These are phyloP conservation scores for Beauveria bassiana DNA, from an alignment of 2,329 filamentous ascomycete species.

Conservation along the genomic window DNA sequence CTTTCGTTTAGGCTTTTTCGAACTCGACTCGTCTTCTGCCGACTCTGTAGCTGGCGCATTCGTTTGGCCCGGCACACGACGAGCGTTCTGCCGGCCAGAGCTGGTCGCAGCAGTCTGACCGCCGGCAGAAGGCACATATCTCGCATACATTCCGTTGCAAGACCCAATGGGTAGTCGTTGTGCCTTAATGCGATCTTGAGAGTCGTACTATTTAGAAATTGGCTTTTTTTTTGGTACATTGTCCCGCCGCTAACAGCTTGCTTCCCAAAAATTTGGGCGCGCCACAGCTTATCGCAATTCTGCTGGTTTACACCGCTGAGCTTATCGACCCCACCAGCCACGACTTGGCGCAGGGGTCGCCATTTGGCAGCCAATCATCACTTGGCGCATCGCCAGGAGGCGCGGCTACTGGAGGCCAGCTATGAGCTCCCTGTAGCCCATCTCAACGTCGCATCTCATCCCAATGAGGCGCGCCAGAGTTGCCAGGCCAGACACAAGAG, in stretches of 20 bases:
- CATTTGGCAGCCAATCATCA: background rate
- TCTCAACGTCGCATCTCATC: background rate
- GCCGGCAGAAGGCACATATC: conserved; percentile 33
- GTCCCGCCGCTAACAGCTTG: conserved; percentile 2
- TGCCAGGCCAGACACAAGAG: background rate
- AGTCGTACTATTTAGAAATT: background rate
- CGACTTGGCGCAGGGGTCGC: background rate
- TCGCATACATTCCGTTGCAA: conserved; percentile 30
- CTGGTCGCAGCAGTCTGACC: conserved; percentile 13
- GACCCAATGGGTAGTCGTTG: conserved; percentile 13
- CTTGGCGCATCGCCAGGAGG: background rate
- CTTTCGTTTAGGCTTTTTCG: conserved; percentile 27
- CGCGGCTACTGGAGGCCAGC: background rate
- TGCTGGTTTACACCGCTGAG: conserved; percentile 29
- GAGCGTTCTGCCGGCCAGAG: conserved; percentile 25
- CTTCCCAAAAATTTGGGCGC: conserved; percentile 28
- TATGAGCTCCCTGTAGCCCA: background rate
- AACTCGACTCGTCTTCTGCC: conserved; percentile 22
- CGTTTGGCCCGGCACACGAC: conserved; percentile 30
- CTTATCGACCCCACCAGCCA: conserved; percentile 1
- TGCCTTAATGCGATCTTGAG: background rate
- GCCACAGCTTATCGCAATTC: conserved; percentile 27
- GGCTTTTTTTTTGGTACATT: background rate
- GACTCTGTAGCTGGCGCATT: conserved; percentile 12
- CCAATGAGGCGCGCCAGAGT: background rate